phyloP scores from a whole-genome alignment of 768 basidiomycete species.

The Lentinula lateritia region DNA sequence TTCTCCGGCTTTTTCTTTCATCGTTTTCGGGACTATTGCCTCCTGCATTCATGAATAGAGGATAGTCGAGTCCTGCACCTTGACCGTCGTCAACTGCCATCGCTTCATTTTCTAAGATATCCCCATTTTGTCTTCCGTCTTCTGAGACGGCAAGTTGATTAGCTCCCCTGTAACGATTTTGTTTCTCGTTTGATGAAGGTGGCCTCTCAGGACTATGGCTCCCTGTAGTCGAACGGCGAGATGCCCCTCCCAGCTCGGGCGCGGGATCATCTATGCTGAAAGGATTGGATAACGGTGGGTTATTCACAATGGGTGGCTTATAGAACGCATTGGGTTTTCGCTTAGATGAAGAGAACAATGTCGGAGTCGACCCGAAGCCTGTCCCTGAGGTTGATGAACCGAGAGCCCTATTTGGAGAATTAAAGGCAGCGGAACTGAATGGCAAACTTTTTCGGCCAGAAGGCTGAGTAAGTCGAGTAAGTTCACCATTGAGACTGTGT shows the following conservation, averaged over 20 bases:
- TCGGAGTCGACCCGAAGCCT: constrained; percentile 15
- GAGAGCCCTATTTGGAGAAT: constrained; percentile 4
- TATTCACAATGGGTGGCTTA: constrained; percentile 35
- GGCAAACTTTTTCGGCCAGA: constrained; percentile 7
- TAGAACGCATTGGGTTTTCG: constrained; percentile 64
- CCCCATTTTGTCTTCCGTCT: neutral
- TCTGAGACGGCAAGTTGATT: neutral
- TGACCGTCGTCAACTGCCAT: neutral
- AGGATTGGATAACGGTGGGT: neutral
- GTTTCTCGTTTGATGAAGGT: neutral
- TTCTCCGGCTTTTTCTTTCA: neutral
- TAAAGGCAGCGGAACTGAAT: neutral
- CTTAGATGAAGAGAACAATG: constrained; percentile 45
- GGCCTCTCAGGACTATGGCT: constrained; percentile 1
- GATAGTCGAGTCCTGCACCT: neutral
- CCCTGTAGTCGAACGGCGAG: neutral
- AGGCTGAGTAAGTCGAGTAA: constrained; percentile 8
- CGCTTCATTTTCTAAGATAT: neutral
- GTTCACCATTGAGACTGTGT: constrained; percentile 2
- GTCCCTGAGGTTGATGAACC: constrained; percentile 9
- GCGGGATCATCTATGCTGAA: neutral
- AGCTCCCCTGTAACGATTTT: neutral
- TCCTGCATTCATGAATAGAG: neutral
- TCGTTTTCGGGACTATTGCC: neutral
- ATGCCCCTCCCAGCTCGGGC: neutral